These are phyloP conservation scores for Esteya vermicola DNA, from an alignment of 2,329 filamentous ascomycete genomes.

Conservation along the genomic window DNA sequence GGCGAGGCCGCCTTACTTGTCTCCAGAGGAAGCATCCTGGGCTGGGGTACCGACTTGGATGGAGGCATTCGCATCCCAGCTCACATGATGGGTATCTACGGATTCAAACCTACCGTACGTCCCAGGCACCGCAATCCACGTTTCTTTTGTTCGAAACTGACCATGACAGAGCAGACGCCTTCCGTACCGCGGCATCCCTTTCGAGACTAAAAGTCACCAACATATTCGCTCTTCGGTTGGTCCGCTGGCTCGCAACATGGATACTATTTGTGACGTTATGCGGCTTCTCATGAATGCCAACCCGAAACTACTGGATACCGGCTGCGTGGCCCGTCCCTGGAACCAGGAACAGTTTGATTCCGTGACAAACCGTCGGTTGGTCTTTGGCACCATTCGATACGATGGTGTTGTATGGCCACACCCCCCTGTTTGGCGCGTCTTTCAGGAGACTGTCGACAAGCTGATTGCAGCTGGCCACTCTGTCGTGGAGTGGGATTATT, in stretches of 20 bases:
- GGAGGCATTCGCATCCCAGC: conserved; percentile 16
- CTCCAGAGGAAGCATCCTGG: conserved; percentile 24
- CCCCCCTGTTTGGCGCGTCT: conserved; percentile 41
- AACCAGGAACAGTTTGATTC: conserved; percentile 21
- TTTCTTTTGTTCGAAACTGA: conserved; percentile 24
- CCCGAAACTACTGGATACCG: conserved; percentile 54
- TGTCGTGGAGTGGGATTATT: conserved; percentile 35
- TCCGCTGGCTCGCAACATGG: conserved; percentile 42
- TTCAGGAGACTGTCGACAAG: conserved; percentile 31
- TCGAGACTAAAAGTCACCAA: conserved; percentile 9
- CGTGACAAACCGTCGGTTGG: conserved; percentile 17
- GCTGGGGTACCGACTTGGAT: conserved; percentile 27
- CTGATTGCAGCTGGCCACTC: conserved; percentile 31
- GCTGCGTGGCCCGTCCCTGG: conserved; percentile 51
- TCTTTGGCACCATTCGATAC: conserved; percentile 4
- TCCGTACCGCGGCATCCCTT: conserved; percentile 38
- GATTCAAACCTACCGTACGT: conserved; percentile 15
- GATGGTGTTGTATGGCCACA: conserved; percentile 32
- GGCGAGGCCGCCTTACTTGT: conserved; percentile 22
- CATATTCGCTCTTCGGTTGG: conserved; percentile 41
- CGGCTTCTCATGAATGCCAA: conserved; percentile 38
- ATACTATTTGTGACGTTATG: conserved; percentile 35
- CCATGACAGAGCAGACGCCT: conserved; percentile 24
- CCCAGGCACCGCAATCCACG: too few species aligned
- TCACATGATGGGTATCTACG: conserved; percentile 19